Conservation (phyloP, 805 yeast genomes). For the Yamadazyma endophytica region DNA sequence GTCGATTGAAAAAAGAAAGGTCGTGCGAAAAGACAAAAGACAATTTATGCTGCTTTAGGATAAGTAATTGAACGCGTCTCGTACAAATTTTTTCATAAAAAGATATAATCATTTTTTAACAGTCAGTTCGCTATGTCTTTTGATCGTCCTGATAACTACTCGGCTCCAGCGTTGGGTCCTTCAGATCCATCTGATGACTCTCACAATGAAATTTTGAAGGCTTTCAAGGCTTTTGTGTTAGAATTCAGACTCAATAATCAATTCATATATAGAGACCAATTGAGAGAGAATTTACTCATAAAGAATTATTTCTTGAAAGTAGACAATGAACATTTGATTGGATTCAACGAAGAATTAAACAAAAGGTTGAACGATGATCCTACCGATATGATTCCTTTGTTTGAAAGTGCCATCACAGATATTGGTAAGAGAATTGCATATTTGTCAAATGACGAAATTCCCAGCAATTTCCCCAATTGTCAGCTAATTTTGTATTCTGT, state of each 20-base stretch:
- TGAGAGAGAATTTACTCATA: constrained; percentile 79
- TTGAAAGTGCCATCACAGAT: constrained; percentile 78
- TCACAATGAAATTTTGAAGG: constrained; percentile 65
- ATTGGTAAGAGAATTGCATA: constrained; percentile 73
- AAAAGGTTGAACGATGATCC: constrained; percentile 85
- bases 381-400: constrained; percentile 77
- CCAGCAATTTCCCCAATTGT: constrained; percentile 65
- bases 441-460: constrained; percentile 49
- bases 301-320: constrained; percentile 71
- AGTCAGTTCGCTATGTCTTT: constrained; percentile 50
- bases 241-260: constrained; percentile 82
- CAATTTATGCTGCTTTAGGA: not conserved
- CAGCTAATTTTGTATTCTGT: constrained; percentile 76
- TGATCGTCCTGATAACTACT: constrained; percentile 66
- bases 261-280: constrained; percentile 85
- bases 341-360: constrained; percentile 84
- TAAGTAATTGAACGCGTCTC: constrained; percentile 13
- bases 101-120: constrained; percentile 2
- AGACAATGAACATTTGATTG: constrained; percentile 77
- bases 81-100: constrained; percentile 1
- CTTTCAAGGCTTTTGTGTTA: constrained; percentile 75
- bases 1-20: too few relatives aligned
- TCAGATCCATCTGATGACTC: constrained; percentile 64
- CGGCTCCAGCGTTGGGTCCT: constrained; percentile 85
- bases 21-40: not conserved